Base-by-base conservation (phyloP, 2,329 filamentous ascomycete species). In the Ophiostoma tasmaniense region DNA sequence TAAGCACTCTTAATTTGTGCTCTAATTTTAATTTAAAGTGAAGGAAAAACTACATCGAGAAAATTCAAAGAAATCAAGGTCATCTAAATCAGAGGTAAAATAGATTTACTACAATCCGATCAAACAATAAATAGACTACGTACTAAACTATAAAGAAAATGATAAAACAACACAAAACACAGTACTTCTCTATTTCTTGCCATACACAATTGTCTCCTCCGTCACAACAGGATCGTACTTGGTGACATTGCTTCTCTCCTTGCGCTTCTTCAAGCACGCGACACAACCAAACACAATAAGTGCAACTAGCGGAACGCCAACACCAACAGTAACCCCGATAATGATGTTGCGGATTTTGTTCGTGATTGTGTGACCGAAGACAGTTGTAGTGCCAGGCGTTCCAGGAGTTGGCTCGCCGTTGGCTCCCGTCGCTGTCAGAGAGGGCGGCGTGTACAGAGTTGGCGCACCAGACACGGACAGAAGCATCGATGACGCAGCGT, bases 391-490 rank as follows among this genome's bases (percentile, higher is more conserved):
- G 2, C 28, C 28, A 11, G 42, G 17, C 10, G 62, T 6, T 0
- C 33, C n/a, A 3, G 62, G n/a, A 33, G 62, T 22, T n/a, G 62
- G n/a, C 35, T 45, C 37, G 7, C 42, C 30, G 11, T 55, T 22
- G 50, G 22, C 22, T 25, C 50, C 50, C 22, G 50, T 55, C 50
- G 22, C 10, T 10, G 67, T 25, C 22, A 6, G 7, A 10, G 42
- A 28, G 10, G 64, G 50, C 4, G 65, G 39, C 20, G 78, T 75
- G 20, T 79, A 75, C 0, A 77, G 75, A 3, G 81, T 78, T 6
- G 84, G 84, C n/a, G 70, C 75, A 1, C 83, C 83, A 0, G 78
- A 79, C 2, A 79, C 81, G 3, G 78, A 74, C 1, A 72, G 73
- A 11, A 33, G 59, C 59, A 62, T 62, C 14, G 59, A 62, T 30